Percentiles rank a stretch among this genome's conserved stretches.
Conservation (phyloP, 1,139 yeast genomes). For the Suzukiozyma palmioleophila region DNA sequence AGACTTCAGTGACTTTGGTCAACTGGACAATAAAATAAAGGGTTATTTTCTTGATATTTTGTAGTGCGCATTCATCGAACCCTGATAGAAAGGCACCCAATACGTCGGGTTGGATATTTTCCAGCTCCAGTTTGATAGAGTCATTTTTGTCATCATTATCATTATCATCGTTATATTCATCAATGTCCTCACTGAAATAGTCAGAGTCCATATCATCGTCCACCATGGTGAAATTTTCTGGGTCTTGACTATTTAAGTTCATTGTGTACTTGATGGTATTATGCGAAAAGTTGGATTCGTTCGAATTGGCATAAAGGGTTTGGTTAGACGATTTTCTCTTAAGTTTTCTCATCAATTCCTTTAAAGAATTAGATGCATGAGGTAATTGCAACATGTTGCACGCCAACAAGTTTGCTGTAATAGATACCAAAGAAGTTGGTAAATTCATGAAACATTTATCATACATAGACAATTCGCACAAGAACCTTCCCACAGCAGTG, state of each 20-base stretch:
- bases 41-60: constrained; percentile 39
- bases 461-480: constrained; percentile 74
- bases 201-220: constrained; percentile 7
- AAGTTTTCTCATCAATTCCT: constrained; percentile 18
- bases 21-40: constrained; percentile 45
- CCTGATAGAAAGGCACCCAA: constrained; percentile 51
- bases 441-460: constrained; percentile 62
- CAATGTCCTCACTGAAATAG: constrained; percentile 9
- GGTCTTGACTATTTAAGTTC: background rate
- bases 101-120: constrained; percentile 42
- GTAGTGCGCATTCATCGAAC: constrained; percentile 39
- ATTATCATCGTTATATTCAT: constrained; percentile 6
- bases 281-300: constrained; percentile 10
- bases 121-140: constrained; percentile 11
- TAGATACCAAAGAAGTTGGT: constrained; percentile 60
- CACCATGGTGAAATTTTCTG: constrained; percentile 2
- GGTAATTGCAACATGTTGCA: constrained; percentile 56
- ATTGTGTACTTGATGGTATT: constrained; percentile 3
- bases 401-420: constrained; percentile 69
- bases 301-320: constrained; percentile 9
- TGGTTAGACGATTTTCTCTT: constrained; percentile 5
- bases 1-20: constrained; percentile 49
- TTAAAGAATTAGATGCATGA: constrained; percentile 28
- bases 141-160: constrained; percentile 13
- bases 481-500: constrained; percentile 57